These are phyloP conservation scores for Starmera caribaea DNA, from an alignment of 805 yeast genomes.

Conservation along the genomic window DNA sequence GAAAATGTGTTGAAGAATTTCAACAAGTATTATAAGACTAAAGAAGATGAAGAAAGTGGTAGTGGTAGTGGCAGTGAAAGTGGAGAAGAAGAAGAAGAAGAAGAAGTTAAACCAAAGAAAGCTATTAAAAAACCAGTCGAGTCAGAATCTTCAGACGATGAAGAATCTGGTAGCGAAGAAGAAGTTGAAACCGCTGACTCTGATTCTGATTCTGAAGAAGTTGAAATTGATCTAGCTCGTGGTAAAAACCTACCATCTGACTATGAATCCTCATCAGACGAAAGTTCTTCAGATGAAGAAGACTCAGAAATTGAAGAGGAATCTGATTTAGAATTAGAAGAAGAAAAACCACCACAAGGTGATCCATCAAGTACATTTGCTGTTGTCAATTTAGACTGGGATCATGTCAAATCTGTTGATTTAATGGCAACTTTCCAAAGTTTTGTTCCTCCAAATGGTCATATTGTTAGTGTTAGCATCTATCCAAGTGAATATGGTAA, in stretches of 20 bases:
- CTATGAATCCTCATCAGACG: conserved; percentile 28
- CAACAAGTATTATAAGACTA: conserved; percentile 50
- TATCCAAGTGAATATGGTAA: conserved; percentile 92
- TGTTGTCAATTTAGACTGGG: conserved; percentile 97
- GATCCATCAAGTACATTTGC: conserved; percentile 81
- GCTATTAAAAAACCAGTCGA: conserved; percentile 13
- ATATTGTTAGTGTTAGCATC: conserved; percentile 56
- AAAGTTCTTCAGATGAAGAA: conserved; percentile 32
- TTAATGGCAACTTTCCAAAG: conserved; percentile 81
- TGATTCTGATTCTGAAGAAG: conserved; percentile 9
- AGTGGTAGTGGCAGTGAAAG: conserved; percentile 31
- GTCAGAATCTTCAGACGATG: conserved; percentile 7
- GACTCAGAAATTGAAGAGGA: conserved; percentile 39
- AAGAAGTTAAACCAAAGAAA: conserved; percentile 9
- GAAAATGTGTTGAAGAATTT: conserved; percentile 35
- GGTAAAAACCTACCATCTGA: conserved; percentile 46
- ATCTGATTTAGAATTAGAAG: conserved; percentile 46
- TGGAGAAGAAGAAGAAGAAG: conserved; percentile 10
- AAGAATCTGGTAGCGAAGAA: conserved; percentile 5
- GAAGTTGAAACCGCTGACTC: conserved; percentile 15
- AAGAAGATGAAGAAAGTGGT: conserved; percentile 24
- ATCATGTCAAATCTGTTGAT: conserved; percentile 79
- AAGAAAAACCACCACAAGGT: conserved; percentile 66
- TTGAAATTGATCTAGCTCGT: conserved; percentile 49
- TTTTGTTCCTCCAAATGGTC: conserved; percentile 72